Evolutionary conservation across 768 basidiomycete species (phyloP), one percentile per base, ranked within the genome.

Genomic region (Leccinellum albellum): DNA sequence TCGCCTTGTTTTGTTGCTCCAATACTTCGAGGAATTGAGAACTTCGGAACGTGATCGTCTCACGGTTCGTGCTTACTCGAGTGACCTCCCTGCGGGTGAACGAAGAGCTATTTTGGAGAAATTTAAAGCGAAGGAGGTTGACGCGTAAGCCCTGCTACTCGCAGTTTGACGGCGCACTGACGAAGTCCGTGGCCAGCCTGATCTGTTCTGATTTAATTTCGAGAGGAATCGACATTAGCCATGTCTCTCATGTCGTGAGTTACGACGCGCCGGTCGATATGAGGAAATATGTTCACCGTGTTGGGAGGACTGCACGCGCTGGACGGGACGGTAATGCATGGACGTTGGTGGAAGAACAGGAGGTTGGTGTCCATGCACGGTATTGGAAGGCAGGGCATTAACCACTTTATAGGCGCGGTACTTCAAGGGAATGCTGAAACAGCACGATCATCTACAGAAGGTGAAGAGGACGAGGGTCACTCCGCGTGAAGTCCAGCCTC

Each of bases 261-360:
- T 98, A 99, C 70, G 97, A 99, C 69, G 87, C 85, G 2, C 95
- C 97, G 9, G 82, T 97, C n/a, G 97, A 98, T 70, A 94, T 98
- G 84, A 83, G 93, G 51, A 98, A 98, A 71, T 99, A 99, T 67
- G 91, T 99, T 12, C 97, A 99, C 72, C 88, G 97, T 53, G 96
- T 95, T 9, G 97, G 97, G 21, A 82, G 97, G 45, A 98, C 97
- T 6, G 97, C 97, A 3, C 82, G 97, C 51, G 97, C 97, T 3
- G 97, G 97, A 8, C 79, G 89, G 47, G 74, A 75, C 21, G 97
- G 97, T 6, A 83, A 89, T 61, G 94, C 95, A 2, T 99, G 96
- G 96, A 90, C 89, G 2, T 73, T 98, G 64, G 91, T 98, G 7
- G 97, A 98, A 76, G 89, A 94, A 69, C 95, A 97, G 69, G 91